A percentile compares a stretch with the other conserved stretches of the same genome.
phyloP scores from a whole-genome alignment of 495 filamentous ascomycete species.

The Talaromyces wortmannii region DNA sequence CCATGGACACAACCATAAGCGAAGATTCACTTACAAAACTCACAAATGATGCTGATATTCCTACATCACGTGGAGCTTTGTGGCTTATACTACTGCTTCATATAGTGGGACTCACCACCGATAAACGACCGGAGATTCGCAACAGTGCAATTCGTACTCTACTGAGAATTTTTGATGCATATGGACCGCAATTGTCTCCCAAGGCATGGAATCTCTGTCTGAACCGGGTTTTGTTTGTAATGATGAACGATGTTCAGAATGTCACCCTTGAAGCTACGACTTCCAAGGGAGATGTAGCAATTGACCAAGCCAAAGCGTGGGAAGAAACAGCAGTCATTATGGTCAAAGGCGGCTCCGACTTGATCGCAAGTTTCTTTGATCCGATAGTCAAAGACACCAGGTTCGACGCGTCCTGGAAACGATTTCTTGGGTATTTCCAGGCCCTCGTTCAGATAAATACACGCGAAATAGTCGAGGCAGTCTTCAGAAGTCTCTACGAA shows the following conservation, averaged over 20 bases:
- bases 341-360: conserved; percentile 57
- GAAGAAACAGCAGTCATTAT: conserved; percentile 72
- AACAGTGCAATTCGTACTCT: conserved; percentile 90
- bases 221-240: conserved; percentile 67
- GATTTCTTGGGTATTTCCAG: conserved; percentile 60
- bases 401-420: conserved; percentile 60
- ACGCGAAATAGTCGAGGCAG: conserved; percentile 64
- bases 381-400: conserved; percentile 46
- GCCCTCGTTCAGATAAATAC: conserved; percentile 50
- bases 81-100: conserved; percentile 83
- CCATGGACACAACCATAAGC: conserved; percentile 30
- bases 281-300: conserved; percentile 14
- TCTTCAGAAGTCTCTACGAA: conserved; percentile 59
- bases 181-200: conserved; percentile 71
- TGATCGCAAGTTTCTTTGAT: conserved; percentile 64
- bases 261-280: not conserved
- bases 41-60: conserved; percentile 25
- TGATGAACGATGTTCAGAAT: conserved; percentile 48
- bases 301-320: conserved; percentile 49
- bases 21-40: conserved; percentile 30
- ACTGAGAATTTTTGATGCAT: conserved; percentile 85
- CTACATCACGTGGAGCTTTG: conserved; percentile 48
- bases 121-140: conserved; percentile 75
- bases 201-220: conserved; percentile 82
- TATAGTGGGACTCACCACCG: conserved; percentile 68